These are phyloP conservation scores for Aurantiochytrium sp. DNA, from an alignment of 108 stramenopile genomes.

Conservation along the genomic window DNA sequence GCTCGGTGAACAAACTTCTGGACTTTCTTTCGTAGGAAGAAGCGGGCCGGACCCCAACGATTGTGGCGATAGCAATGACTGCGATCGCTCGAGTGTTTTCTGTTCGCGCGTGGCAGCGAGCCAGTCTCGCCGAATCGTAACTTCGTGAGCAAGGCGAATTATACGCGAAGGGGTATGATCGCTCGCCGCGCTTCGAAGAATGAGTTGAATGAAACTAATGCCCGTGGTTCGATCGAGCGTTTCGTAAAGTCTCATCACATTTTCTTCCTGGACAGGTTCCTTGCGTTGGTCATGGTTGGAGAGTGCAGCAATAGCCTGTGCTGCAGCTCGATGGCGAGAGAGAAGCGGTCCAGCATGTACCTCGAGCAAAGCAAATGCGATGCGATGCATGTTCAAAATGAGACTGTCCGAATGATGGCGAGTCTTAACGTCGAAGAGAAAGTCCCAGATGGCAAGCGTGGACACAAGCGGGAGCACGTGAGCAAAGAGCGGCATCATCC, in stretches of 20 bases:
- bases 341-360: not conserved
- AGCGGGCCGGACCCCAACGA: no score
- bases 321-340: not conserved
- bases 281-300: not conserved
- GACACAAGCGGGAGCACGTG: not conserved
- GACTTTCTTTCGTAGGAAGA: no score
- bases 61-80: no score
- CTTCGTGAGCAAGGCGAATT: not conserved
- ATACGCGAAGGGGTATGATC: not conserved
- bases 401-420: not conserved
- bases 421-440: not conserved
- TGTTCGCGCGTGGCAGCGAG: not conserved
- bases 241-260: not conserved
- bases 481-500: not conserved
- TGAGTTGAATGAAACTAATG: not conserved
- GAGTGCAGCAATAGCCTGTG: not conserved
- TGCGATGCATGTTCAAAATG: not conserved
- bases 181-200: not conserved
- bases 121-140: not conserved
- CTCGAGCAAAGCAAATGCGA: not conserved
- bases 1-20: no score
- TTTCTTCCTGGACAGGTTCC: not conserved
- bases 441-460: not conserved
- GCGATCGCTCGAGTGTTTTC: not conserved
- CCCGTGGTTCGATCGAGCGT: not conserved